Base-by-base conservation (phyloP, 2,329 filamentous ascomycete species). In the Chalaropsis thielavioides region DNA sequence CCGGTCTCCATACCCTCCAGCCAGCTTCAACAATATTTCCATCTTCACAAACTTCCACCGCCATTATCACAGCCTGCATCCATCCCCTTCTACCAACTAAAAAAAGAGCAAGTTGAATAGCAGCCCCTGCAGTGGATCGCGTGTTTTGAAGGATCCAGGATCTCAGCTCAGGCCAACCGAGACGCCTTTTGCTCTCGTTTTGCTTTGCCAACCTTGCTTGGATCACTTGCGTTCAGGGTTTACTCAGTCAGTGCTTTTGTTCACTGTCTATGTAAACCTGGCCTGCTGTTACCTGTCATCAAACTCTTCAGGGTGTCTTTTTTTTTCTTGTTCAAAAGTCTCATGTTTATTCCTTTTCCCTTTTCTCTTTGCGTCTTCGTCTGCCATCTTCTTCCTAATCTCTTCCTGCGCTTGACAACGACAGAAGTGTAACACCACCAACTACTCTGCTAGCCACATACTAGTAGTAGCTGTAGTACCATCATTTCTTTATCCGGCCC, bases 121-220 rank as follows among this genome's bases (percentile, higher is more conserved):
- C 19, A 64, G 38, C 49, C 62, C 62, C 51, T 58, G 62, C 49
- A 64, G 49, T 51, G 43, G 22, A 64, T 64, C 62, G 62, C 62
- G 62, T 64, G 62, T 40, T 64, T 64, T 64, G 62, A 64, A 64
- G 62, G 62, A 64, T 64, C 35, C 51, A 64, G 62, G 62, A 64
- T 64, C 62, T 64, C 40, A 60, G 41, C 60, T 46, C 60, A 61
- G 60, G 27, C 60, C 40, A 64, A 58, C 54, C 17, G 62, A 43
- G 24, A 56, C 41, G 62, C 54, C 40, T 62, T 62, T 51, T 62
- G 44, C 27, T 62, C 43, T 62, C 46, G 17, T 51, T 40, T 59
- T 60, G 38, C 46, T 27, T 43, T 31, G 31, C 46, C 24, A 43
- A 44, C 49, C 61, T 62, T 49, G 60, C 43, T 61, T 46, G 58